Conservation (phyloP, 495 filamentous ascomycete species). For the Penicillium odoratum region DNA sequence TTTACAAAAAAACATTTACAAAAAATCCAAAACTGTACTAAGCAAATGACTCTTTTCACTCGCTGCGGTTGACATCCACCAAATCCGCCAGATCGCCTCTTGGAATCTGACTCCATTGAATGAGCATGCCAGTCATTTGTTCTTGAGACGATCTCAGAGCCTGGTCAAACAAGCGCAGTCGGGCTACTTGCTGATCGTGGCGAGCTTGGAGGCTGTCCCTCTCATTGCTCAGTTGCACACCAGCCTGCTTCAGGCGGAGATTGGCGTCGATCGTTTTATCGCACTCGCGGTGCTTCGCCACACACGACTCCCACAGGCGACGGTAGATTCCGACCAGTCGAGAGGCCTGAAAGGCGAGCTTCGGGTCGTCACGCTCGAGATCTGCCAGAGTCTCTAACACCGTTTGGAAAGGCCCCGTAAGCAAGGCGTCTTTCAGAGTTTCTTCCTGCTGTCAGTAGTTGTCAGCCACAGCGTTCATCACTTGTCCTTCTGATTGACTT, state of each 20-base stretch:
- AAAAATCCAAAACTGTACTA: background rate
- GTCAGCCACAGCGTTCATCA: background rate
- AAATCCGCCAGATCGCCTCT: slow-evolving; percentile 4
- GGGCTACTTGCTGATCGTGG: slow-evolving; percentile 11
- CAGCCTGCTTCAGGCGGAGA: slow-evolving; percentile 3
- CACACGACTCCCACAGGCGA: slow-evolving; percentile 13
- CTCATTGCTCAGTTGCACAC: slow-evolving; percentile 6
- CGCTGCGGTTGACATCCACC: background rate
- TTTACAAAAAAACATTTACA: no score
- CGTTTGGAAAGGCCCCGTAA: slow-evolving; percentile 4
- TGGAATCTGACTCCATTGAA: slow-evolving; percentile 8
- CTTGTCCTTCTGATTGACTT: background rate
- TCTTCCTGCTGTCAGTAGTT: background rate
- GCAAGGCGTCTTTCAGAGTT: background rate
- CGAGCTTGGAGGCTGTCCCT: slow-evolving; percentile 10
- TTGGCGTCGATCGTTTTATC: slow-evolving; percentile 7
- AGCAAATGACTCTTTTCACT: background rate
- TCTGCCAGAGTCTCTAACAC: slow-evolving; percentile 3
- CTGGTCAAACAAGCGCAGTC: slow-evolving; percentile 7
- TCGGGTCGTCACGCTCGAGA: slow-evolving; percentile 14
- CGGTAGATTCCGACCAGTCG: slow-evolving; percentile 8
- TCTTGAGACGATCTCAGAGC: slow-evolving; percentile 7
- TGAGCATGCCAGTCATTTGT: slow-evolving; percentile 4
- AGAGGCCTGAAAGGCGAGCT: slow-evolving; percentile 11
- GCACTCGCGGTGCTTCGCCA: slow-evolving; percentile 7